Conservation (phyloP, 1,284 basidiomycete species). For the Ustanciosporium gigantosporum region DNA sequence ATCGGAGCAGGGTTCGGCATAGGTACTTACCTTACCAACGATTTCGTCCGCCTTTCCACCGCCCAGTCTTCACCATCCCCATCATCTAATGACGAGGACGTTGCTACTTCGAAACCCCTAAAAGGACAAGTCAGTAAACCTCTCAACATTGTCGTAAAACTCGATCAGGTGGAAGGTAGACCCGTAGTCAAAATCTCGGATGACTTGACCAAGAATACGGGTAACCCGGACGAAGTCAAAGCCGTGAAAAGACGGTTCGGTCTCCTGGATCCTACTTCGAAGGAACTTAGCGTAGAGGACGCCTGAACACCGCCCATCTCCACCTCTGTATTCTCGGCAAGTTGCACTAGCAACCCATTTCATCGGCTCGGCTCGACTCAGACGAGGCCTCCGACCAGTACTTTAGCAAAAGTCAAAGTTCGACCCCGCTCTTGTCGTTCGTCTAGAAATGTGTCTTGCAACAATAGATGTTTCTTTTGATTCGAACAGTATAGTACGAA, state of each 20-base stretch:
- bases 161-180: conserved; percentile 43
- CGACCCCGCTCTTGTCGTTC: too few species aligned
- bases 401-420: too few species aligned
- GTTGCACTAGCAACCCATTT: too few species aligned
- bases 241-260: conserved; percentile 35
- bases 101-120: neutral
- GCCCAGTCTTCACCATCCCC: neutral
- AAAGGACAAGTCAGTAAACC: conserved; percentile 17
- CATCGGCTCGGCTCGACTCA: too few species aligned
- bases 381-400: too few species aligned
- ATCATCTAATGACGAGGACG: neutral
- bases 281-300: too few species aligned
- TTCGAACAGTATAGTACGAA: too few species aligned
- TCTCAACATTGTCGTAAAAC: conserved; percentile 60
- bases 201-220: conserved; percentile 59
- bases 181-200: conserved; percentile 59
- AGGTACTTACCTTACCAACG: conserved; percentile 54
- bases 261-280: conserved; percentile 11
- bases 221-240: conserved; percentile 45
- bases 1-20: conserved; percentile 56
- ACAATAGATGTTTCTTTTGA: too few species aligned
- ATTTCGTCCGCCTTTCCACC: conserved; percentile 18
- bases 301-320: too few species aligned
- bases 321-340: too few species aligned
- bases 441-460: too few species aligned